Evolutionary conservation across 2,329 filamentous ascomycete species (phyloP).

Genomic region (Diaporthe citriasiana): DNA sequence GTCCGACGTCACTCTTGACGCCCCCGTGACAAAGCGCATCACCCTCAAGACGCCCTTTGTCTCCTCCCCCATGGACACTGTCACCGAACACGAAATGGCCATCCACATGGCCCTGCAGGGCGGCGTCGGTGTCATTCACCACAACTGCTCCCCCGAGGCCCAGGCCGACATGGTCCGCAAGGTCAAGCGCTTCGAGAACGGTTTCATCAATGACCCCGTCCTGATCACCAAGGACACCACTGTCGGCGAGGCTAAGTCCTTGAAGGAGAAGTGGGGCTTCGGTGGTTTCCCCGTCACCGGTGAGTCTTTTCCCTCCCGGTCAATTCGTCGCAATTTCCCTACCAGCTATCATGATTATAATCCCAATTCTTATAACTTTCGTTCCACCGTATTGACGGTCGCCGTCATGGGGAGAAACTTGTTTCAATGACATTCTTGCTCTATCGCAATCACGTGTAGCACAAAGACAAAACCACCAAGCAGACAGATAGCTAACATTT

Average conservation of each 20-base stretch:
- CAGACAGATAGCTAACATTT: slow-evolving; percentile 54
- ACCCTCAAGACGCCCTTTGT: slow-evolving; percentile 96
- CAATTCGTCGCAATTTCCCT: slow-evolving; percentile 30
- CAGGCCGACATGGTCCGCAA: slow-evolving; percentile 99
- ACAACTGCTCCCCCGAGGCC: slow-evolving; percentile 98
- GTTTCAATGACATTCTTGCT: slow-evolving; percentile 39
- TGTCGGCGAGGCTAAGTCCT: slow-evolving; percentile 88
- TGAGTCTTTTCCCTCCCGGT: slow-evolving; percentile 66
- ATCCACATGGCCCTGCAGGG: slow-evolving; percentile 95
- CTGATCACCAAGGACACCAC: slow-evolving; percentile 91
- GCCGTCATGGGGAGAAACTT: slow-evolving; percentile 85
- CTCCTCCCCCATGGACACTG: slow-evolving; percentile 99
- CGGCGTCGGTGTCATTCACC: slow-evolving; percentile 94
- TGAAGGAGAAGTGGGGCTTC: slow-evolving; percentile 99
- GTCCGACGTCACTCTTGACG: slow-evolving; percentile 88
- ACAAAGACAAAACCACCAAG: slow-evolving; percentile 34
- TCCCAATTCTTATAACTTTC: slow-evolving; percentile 95
- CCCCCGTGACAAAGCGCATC: slow-evolving; percentile 95
- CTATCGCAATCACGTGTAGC: slow-evolving; percentile 5
- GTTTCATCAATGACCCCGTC: slow-evolving; percentile 96
- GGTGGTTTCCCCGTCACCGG: slow-evolving; percentile 98
- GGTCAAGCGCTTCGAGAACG: slow-evolving; percentile 99
- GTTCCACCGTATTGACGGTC: slow-evolving; percentile 97
- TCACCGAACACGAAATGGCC: slow-evolving; percentile 99
- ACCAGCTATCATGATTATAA: slow-evolving; percentile 78